A percentile compares a stretch with the other conserved stretches of the same genome.
These are phyloP conservation scores for Acacia melanoxylon DNA, from an alignment of 306 rosid genomes.

Conservation along the genomic window DNA sequence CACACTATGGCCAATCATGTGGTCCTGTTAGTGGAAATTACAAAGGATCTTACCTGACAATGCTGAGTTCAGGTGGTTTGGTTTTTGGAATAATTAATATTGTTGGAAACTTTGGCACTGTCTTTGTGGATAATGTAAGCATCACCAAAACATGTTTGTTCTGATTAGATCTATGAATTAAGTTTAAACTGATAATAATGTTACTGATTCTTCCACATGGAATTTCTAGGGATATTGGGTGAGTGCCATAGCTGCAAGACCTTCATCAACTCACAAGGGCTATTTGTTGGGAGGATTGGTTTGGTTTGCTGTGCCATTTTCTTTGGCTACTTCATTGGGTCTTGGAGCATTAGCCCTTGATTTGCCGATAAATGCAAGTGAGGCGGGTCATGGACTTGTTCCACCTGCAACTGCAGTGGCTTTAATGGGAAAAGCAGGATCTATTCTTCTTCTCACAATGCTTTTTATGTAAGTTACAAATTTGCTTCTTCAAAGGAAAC, in stretches of 20 bases:
- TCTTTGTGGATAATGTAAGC: slow-evolving; percentile 91
- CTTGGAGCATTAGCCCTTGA: slow-evolving; percentile 95
- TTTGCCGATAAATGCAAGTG: slow-evolving; percentile 69
- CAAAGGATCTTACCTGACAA: slow-evolving; percentile 81
- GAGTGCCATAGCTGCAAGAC: slow-evolving; percentile 95
- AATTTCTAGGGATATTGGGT: slow-evolving; percentile 84
- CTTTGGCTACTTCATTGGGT: slow-evolving; percentile 90
- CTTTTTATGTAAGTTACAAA: slow-evolving; percentile 75
- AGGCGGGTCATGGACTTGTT: slow-evolving; percentile 86
- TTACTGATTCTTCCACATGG: not conserved
- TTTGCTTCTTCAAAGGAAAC: not conserved
- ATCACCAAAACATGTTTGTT: slow-evolving; percentile 9
- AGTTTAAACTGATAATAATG: not conserved
- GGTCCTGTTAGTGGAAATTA: slow-evolving; percentile 88
- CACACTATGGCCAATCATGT: slow-evolving; percentile 89
- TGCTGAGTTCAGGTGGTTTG: slow-evolving; percentile 93
- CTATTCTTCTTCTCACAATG: slow-evolving; percentile 89
- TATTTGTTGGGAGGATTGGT: slow-evolving; percentile 94
- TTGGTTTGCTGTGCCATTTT: slow-evolving; percentile 98
- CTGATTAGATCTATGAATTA: not conserved
- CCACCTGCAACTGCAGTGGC: slow-evolving; percentile 97
- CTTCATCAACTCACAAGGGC: slow-evolving; percentile 95
- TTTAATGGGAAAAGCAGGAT: slow-evolving; percentile 94
- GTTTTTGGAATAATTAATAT: slow-evolving; percentile 87
- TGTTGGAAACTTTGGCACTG: slow-evolving; percentile 90